Evolutionary conservation across 2,329 filamentous ascomycete genomes (phyloP).

Genomic region (Metarhizium anisopliae): DNA sequence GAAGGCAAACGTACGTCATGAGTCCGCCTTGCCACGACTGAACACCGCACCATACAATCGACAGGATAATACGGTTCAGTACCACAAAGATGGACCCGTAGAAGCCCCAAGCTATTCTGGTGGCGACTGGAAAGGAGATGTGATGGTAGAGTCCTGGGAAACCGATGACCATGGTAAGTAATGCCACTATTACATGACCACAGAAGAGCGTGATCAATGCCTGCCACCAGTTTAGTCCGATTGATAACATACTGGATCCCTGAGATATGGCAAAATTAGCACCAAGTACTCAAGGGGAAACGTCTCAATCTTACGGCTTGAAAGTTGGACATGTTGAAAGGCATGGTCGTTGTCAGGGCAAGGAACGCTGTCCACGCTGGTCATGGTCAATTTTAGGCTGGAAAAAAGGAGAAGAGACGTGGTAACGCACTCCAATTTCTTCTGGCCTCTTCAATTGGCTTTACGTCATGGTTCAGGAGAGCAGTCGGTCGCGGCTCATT

Average conservation of each 20-base stretch:
- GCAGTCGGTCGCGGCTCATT: no score
- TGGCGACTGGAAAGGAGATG: constrained; percentile 32
- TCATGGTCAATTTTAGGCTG: no score
- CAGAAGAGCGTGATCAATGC: not conserved
- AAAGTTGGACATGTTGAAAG: no score
- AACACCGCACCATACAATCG: constrained; percentile 29
- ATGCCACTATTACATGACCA: not conserved
- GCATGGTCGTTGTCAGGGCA: no score
- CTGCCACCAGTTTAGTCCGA: constrained; percentile 4
- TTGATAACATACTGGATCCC: constrained; percentile 2
- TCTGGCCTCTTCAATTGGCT: no score
- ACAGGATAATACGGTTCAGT: constrained; percentile 29
- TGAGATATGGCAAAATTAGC: not conserved
- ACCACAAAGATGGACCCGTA: constrained; percentile 30
- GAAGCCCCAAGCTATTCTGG: constrained; percentile 31
- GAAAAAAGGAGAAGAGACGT: no score
- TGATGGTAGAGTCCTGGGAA: constrained; percentile 20
- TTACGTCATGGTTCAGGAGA: no score
- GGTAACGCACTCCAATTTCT: no score
- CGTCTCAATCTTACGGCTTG: no score
- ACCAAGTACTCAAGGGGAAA: not conserved
- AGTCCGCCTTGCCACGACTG: constrained; percentile 22
- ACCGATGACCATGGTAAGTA: not conserved
- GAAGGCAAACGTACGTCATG: constrained; percentile 12
- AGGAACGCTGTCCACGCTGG: no score